phyloP scores from a whole-genome alignment of 768 basidiomycete genomes.

The Termitomyces sp. region DNA sequence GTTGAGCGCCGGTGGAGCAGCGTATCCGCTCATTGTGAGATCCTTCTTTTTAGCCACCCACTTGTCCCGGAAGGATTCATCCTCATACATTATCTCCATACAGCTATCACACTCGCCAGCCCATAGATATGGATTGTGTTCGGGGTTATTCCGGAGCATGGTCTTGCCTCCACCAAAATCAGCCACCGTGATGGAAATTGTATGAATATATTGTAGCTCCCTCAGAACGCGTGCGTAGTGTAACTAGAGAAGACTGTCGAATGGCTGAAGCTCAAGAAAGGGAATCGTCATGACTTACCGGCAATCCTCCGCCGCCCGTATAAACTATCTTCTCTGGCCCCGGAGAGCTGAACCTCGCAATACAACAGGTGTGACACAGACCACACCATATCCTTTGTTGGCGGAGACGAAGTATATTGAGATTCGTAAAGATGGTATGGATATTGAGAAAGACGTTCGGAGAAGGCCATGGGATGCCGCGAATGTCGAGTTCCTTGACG shows the following conservation, averaged over 20 bases:
- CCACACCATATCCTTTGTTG: conserved; percentile 30
- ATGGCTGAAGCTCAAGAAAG: not conserved
- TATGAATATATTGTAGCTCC: conserved; percentile 21
- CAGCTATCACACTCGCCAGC: conserved; percentile 34
- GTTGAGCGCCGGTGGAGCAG: conserved; percentile 24
- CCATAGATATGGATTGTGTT: conserved; percentile 25
- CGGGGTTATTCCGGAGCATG: conserved; percentile 12
- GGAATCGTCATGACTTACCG: conserved; percentile 20
- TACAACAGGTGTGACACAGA: conserved; percentile 29
- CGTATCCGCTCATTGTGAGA: conserved; percentile 12
- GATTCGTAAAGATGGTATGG: conserved; percentile 17
- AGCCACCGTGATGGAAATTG: conserved; percentile 26
- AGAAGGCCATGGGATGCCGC: conserved; percentile 27
- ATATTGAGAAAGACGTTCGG: conserved; percentile 23
- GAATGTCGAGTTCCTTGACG: conserved; percentile 25
- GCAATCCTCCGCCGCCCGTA: conserved; percentile 29
- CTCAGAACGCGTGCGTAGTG: conserved; percentile 27
- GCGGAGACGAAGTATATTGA: conserved; percentile 22
- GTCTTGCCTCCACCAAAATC: conserved; percentile 20
- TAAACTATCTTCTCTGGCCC: conserved; percentile 24
- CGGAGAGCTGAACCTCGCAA: conserved; percentile 20
- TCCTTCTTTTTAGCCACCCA: conserved; percentile 30
- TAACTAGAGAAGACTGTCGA: conserved; percentile 18
- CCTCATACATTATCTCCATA: conserved; percentile 31
- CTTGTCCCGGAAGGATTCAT: conserved; percentile 22